phyloP scores from a whole-genome alignment of 2,329 filamentous ascomycete genomes.

The Colletotrichum melonis region DNA sequence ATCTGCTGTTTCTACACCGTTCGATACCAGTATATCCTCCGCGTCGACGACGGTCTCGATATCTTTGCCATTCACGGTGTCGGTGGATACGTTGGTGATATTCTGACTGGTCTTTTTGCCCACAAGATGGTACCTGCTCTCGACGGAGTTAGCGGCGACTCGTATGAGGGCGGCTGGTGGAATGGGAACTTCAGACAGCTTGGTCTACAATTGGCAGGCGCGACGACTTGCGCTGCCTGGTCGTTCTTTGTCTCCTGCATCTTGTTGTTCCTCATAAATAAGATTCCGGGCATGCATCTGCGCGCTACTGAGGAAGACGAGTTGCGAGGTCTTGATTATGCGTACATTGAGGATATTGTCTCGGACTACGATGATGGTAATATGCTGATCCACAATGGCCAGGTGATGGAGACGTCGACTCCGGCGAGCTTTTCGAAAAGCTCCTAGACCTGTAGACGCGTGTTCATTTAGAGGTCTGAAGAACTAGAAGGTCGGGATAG shows the following conservation, averaged over 20 bases:
- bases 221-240: constrained; percentile 65
- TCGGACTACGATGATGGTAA: constrained; percentile 23
- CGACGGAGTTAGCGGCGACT: constrained; percentile 56
- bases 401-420: neutral
- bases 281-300: constrained; percentile 67
- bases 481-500: neutral
- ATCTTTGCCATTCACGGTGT: constrained; percentile 71
- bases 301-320: constrained; percentile 67
- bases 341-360: constrained; percentile 41
- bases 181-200: constrained; percentile 65
- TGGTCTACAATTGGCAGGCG: constrained; percentile 67
- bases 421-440: constrained; percentile 3
- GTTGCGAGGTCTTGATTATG: constrained; percentile 60
- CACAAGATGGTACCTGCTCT: constrained; percentile 59
- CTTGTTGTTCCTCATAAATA: constrained; percentile 66
- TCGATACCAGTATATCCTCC: constrained; percentile 61
- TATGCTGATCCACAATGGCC: constrained; percentile 18
- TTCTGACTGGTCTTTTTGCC: constrained; percentile 69
- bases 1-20: constrained; percentile 58
- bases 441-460: neutral
- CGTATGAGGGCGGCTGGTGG: constrained; percentile 61
- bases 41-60: constrained; percentile 68
- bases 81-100: constrained; percentile 67
- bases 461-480: neutral
- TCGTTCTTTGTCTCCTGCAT: constrained; percentile 64